A percentile compares a stretch with the other conserved stretches of the same genome.
Conservation (phyloP, 148 eudicot genomes). For the Vaccinium myrtillus region DNA sequence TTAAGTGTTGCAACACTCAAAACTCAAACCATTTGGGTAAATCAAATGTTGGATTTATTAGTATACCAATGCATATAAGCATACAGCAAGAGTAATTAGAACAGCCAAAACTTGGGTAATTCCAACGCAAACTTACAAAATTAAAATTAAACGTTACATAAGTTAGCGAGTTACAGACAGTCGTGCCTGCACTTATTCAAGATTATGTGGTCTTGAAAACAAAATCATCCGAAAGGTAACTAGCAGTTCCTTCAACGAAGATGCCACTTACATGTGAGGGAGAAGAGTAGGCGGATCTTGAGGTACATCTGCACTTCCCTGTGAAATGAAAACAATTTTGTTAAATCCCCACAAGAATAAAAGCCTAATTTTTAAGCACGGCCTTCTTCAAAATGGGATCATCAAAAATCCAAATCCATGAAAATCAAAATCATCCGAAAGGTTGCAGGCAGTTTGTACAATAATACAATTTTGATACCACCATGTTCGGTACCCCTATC, state of each 20-base stretch:
- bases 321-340: slow-evolving; percentile 20
- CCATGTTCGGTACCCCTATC: neutral
- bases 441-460: no score
- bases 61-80: neutral
- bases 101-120: slow-evolving; percentile 7
- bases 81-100: neutral
- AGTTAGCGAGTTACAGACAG: neutral
- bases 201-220: neutral
- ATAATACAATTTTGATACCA: no score
- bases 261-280: slow-evolving; percentile 42
- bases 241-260: slow-evolving; percentile 1
- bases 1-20: no score
- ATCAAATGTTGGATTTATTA: neutral
- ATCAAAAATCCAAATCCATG: neutral
- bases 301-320: slow-evolving; percentile 66
- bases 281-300: slow-evolving; percentile 59
- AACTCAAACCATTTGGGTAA: no score
- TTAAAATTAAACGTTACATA: neutral
- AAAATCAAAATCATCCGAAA: no score
- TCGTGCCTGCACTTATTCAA: neutral
- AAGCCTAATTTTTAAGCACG: neutral
- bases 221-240: neutral
- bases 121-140: neutral
- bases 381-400: neutral
- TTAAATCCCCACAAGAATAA: neutral